Evolutionary conservation across 2,329 filamentous ascomycete species (phyloP).

Genomic region (Paecilomyces sp.): DNA sequence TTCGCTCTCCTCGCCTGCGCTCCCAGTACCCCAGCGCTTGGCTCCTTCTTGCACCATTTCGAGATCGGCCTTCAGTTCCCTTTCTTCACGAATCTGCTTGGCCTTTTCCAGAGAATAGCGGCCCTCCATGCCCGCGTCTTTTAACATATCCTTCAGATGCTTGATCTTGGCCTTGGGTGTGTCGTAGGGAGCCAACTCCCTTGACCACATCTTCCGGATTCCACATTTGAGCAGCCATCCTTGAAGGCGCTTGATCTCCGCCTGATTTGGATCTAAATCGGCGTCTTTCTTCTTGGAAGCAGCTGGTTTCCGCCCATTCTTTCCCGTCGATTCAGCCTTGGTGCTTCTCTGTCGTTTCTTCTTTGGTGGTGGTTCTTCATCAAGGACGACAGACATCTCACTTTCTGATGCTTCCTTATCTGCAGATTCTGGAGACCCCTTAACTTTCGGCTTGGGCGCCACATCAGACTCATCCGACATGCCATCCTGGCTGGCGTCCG

Average conservation of each 20-base stretch:
- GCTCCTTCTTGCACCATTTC: conserved; percentile 79
- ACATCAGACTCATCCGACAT: conserved; percentile 8
- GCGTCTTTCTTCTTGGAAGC: conserved; percentile 37
- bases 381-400: conserved; percentile 69
- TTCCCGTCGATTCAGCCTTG: conserved; percentile 10
- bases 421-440: conserved; percentile 7
- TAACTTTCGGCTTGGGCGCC: conserved; percentile 2
- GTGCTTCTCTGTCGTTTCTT: conserved; percentile 40
- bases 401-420: conserved; percentile 44
- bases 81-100: conserved; percentile 74
- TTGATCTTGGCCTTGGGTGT: conserved; percentile 72
- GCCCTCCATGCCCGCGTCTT: conserved; percentile 78
- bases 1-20: conserved; percentile 35
- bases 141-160: conserved; percentile 71
- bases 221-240: conserved; percentile 83
- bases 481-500: conserved; percentile 4
- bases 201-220: conserved; percentile 83
- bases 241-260: conserved; percentile 82
- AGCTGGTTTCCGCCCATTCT: conserved; percentile 25
- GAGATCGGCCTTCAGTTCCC: conserved; percentile 77
- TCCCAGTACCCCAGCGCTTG: conserved; percentile 62
- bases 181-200: conserved; percentile 70
- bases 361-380: conserved; percentile 60
- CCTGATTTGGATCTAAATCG: conserved; percentile 56
- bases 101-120: conserved; percentile 81